Evolutionary conservation across 495 filamentous ascomycete genomes (phyloP), one percentile per base, ranked within the genome.

Genomic region (Neurospora sp.): DNA sequence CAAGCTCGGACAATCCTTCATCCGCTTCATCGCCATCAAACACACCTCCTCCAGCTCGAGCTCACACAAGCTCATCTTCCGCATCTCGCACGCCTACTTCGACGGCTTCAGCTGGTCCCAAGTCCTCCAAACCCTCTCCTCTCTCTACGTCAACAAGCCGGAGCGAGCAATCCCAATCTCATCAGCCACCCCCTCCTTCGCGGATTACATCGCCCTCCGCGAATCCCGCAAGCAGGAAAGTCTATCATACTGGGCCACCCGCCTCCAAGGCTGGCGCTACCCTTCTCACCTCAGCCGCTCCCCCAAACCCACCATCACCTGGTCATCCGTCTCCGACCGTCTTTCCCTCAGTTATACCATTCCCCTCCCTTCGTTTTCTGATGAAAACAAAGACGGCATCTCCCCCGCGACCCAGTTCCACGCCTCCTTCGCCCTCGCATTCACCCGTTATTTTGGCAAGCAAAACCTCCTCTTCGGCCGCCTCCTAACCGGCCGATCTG

Each of bases 1-100:
- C 22, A 59, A 79, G 1, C 84, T 89, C 22, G 88, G 88, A 27
- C 83, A 89, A 59, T 84, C 87, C 10, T 87, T 86, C 70, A 81
- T 90, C 59, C 82, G 87, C 69, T 89, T 80, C 40, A 76, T 89
- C 68, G 82, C 86, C 22, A 78, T 89, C 70, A 84, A 87, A 59
- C 84, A 85, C 68, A 79, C 78, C 31, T 82, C 22, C 9, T 59
- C 48, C 22, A 3, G 9, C 1, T 12, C 22, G 1, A 5, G 77
- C 38, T 79, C 85, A 31, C 81, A 88, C 74, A 82, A 85, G 18
- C 85, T 92, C 48, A 79, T 89, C 69, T 81, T 92, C 16, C 85
- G 89, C 3, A 83, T 91, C 6, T 91, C 89, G 0, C 90, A 92
- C 73, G 89, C 89, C 7, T 90, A 92, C 74, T 91, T 89, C 70